Evolutionary conservation across 441 rosid genomes (phyloP).

Genomic region (Euphorbia celastroides): DNA sequence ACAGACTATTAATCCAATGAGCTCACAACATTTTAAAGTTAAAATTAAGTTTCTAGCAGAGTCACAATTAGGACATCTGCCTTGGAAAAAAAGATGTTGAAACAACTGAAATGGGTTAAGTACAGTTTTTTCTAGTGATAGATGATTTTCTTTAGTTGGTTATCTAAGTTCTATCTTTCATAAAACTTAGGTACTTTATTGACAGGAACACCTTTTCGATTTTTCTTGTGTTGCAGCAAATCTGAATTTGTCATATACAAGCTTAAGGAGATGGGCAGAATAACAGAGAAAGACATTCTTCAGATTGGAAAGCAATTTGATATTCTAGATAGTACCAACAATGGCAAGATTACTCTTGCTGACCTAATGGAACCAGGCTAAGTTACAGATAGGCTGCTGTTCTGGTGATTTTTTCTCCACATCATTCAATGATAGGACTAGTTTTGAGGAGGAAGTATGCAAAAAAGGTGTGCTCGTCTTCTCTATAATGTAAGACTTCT

Average conservation of each 20-base stretch:
- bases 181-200: not conserved
- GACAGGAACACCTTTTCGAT: not conserved
- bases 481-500: not conserved
- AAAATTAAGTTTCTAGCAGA: no score
- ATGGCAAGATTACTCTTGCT: slow-evolving; percentile 46
- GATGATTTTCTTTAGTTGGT: not conserved
- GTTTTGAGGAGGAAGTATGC: not conserved
- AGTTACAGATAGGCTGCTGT: slow-evolving; percentile 12
- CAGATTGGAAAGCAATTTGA: slow-evolving; percentile 53
- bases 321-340: slow-evolving; percentile 30
- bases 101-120: not conserved
- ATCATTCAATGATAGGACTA: slow-evolving; percentile 3
- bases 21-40: no score
- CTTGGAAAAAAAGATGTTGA: not conserved
- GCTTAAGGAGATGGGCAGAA: slow-evolving; percentile 64
- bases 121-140: not conserved
- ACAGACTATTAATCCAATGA: no score
- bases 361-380: slow-evolving; percentile 40
- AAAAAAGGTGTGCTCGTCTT: not conserved
- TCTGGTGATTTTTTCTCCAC: slow-evolving; percentile 1
- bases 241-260: slow-evolving; percentile 61
- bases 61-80: not conserved
- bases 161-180: not conserved
- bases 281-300: slow-evolving; percentile 48
- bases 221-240: slow-evolving; percentile 40